Percentiles rank a stretch among this genome's conserved stretches.
These are phyloP conservation scores for Cercospora citrullina DNA, from an alignment of 2,329 filamentous ascomycete genomes.

Conservation along the genomic window DNA sequence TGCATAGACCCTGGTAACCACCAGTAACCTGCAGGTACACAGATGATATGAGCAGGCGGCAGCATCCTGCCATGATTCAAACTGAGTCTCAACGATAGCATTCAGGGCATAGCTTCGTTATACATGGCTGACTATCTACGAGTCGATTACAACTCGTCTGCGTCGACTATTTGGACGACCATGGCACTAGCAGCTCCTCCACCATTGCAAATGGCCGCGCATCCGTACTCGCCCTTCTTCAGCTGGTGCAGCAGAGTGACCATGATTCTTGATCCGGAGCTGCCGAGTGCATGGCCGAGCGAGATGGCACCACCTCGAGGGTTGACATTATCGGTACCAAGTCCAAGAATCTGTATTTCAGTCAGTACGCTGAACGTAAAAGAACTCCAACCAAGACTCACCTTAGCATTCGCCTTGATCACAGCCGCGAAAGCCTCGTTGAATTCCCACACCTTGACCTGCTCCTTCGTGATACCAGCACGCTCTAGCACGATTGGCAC, in stretches of 20 bases:
- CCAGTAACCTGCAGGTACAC: constrained; percentile 1
- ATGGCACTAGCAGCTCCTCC: constrained; percentile 89
- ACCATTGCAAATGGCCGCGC: constrained; percentile 95
- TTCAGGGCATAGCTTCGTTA: constrained; percentile 6
- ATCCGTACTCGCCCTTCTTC: constrained; percentile 88
- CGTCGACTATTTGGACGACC: constrained; percentile 75
- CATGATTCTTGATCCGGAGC: constrained; percentile 87
- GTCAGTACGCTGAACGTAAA: not conserved
- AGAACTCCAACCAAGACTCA: constrained; percentile 38
- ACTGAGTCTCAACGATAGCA: not conserved
- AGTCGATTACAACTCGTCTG: constrained; percentile 42
- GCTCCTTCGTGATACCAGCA: constrained; percentile 85
- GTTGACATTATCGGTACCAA: constrained; percentile 79
- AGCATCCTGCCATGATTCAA: not conserved
- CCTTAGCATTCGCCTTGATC: constrained; percentile 91
- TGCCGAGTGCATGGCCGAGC: constrained; percentile 86
- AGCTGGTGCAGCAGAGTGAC: constrained; percentile 89
- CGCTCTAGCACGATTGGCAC: constrained; percentile 86
- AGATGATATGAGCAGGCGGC: not conserved
- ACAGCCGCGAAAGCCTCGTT: constrained; percentile 97
- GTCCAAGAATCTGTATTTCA: constrained; percentile 67
- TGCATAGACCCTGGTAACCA: constrained; percentile 8
- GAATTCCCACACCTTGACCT: constrained; percentile 96
- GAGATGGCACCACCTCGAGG: constrained; percentile 88
- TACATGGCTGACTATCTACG: constrained; percentile 7